phyloP scores from a whole-genome alignment of 2,329 filamentous ascomycete genomes.

The Sordariomycetes sp. region DNA sequence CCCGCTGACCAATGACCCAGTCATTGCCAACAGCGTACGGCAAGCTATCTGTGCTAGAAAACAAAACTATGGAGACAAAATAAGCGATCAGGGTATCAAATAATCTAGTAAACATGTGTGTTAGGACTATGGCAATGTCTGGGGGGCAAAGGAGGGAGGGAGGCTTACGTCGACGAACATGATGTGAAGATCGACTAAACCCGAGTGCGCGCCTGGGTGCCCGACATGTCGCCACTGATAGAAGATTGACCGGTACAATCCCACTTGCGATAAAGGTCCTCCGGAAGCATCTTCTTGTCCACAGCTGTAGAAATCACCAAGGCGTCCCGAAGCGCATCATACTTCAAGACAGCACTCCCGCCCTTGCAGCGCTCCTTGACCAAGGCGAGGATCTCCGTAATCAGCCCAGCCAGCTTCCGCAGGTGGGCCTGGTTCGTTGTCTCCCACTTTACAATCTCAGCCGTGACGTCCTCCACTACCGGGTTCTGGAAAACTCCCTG shows the following conservation, averaged over 20 bases:
- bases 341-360: constrained; percentile 10
- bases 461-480: constrained; percentile 20
- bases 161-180: no score
- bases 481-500: constrained; percentile 18
- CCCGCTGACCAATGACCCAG: no score
- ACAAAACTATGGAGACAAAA: no score
- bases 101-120: no score
- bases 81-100: no score
- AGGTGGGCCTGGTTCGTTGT: constrained; percentile 15
- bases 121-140: no score
- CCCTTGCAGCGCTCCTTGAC: constrained; percentile 12
- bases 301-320: constrained; percentile 12
- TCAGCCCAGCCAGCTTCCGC: constrained; percentile 16
- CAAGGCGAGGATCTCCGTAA: constrained; percentile 15
- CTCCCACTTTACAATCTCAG: constrained; percentile 21
- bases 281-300: constrained; percentile 13
- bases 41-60: no score
- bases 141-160: no score
- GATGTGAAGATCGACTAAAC: no score
- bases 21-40: no score
- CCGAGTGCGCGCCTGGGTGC: no score
- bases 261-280: constrained; percentile 17
- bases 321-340: constrained; percentile 11
- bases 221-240: no score
- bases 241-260: neutral